Evolutionary conservation across 352 stramenopile species (phyloP), one percentile per base, ranked within the genome.

Genomic region (Globisporangium yorkense): DNA sequence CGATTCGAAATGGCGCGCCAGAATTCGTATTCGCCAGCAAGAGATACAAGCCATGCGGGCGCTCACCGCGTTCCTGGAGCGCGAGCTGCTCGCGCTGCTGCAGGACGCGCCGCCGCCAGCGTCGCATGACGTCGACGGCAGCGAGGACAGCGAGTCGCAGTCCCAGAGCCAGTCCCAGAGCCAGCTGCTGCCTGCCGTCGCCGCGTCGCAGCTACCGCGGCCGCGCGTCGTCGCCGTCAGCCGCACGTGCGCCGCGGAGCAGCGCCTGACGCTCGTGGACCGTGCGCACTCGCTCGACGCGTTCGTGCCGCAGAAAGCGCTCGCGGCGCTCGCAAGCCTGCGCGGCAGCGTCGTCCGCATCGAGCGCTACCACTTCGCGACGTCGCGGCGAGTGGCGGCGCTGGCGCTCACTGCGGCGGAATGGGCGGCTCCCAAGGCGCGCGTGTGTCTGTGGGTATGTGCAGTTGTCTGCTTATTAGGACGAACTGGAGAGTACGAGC

Each of bases 321-420:
- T 56, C 0, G 20, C 40, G 0, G 8, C 20, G 44, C 44, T 49
- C n/a, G 13, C 63, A 0, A 9, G 59, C 0, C 65, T 90, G 3
- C 66, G 70, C 1, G 80, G 80, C 18, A 84, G 68, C 60, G 59
- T 84, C 20, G 50, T 90, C 7, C 65, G 76, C 35, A 57, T 91
- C 27, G 72, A 71, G 29, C 77, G 81, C 61, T 91, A 89, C 59
- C 68, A 80, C 27, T 91, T 84, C 57, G 65, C 74, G 35, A 87
- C 74, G 6, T 59, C 71, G 3, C 48, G 53, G 53, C 71, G 66
- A 35, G 88, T 75, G 27, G 4, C 51, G 57, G 53, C 69, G 64
- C 48, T 89, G 73, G 47, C 41, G 3, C 31, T 70, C 27, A 56
- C 53, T 0, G 59, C 33, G 16, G 59, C 71, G 3, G 33, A 41